Evolutionary conservation across 305 asterid species (phyloP).

Genomic region (Lippia alba): DNA sequence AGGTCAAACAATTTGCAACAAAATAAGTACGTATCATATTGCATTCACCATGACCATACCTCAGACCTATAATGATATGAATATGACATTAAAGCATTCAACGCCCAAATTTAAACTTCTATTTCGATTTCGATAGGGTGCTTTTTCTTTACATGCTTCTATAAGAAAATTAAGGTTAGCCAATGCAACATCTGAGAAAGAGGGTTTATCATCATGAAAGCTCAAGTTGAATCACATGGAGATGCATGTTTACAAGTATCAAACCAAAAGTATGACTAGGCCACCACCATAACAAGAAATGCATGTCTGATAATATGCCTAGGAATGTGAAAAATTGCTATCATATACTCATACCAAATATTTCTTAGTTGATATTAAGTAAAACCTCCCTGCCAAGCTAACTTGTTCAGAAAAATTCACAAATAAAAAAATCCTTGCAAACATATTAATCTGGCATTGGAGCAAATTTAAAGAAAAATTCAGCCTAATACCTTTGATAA

Average conservation of each 20-base stretch:
- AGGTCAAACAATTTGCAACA: slow-evolving; percentile 16
- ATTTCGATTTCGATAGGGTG: neutral
- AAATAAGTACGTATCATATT: neutral
- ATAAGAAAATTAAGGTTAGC: no score
- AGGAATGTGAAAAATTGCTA: slow-evolving; percentile 14
- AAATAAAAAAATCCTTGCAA: slow-evolving; percentile 16
- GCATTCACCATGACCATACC: neutral
- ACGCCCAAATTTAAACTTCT: neutral
- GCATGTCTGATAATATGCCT: slow-evolving; percentile 23
- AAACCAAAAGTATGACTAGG: slow-evolving; percentile 25
- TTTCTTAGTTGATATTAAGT: slow-evolving; percentile 15
- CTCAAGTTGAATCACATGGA: slow-evolving; percentile 13
- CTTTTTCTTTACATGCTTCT: slow-evolving; percentile 7
- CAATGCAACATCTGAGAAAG: slow-evolving; percentile 10
- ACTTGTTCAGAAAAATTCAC: slow-evolving; percentile 7
- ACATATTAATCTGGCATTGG: slow-evolving; percentile 29
- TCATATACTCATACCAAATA: slow-evolving; percentile 5
- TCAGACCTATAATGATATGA: neutral
- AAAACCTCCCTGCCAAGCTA: slow-evolving; percentile 17
- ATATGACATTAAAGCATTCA: slow-evolving; percentile 9
- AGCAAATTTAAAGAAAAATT: slow-evolving; percentile 11
- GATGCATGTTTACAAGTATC: slow-evolving; percentile 13
- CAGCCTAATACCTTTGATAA: slow-evolving; percentile 73
- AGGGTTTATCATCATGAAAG: slow-evolving; percentile 7
- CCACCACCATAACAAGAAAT: slow-evolving; percentile 29